Conservation (phyloP, 768 basidiomycete species). For the Xerocomus spinulosus region DNA sequence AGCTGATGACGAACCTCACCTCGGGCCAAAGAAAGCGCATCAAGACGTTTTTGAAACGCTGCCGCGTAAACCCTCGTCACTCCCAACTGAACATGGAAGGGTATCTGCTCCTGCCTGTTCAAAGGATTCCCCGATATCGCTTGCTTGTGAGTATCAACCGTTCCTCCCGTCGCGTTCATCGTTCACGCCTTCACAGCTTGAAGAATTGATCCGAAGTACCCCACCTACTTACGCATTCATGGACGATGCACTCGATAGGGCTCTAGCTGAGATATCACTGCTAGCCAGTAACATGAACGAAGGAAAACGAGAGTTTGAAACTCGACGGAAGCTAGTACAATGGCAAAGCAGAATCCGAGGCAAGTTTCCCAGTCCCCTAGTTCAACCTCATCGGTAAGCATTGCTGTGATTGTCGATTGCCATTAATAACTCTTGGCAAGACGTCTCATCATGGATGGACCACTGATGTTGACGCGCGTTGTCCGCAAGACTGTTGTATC, state of each 20-base stretch:
- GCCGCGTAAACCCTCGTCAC: conserved; percentile 83
- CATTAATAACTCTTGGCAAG: conserved; percentile 36
- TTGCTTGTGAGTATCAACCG: conserved; percentile 62
- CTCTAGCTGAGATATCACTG: conserved; percentile 80
- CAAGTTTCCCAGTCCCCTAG: conserved; percentile 93
- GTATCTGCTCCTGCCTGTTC: conserved; percentile 90
- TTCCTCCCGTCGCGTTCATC: not conserved
- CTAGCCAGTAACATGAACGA: conserved; percentile 97
- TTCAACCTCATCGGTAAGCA: conserved; percentile 90
- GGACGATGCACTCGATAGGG: conserved; percentile 82
- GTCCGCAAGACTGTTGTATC: conserved; percentile 80
- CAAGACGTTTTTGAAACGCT: conserved; percentile 84
- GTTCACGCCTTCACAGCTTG: conserved; percentile 43
- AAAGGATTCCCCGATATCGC: conserved; percentile 95
- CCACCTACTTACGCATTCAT: conserved; percentile 72
- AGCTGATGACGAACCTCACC: conserved; percentile 55
- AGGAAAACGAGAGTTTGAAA: conserved; percentile 94
- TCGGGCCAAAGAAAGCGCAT: conserved; percentile 86
- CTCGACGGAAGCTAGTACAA: conserved; percentile 81
- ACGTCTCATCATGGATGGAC: conserved; percentile 90
- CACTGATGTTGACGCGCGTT: conserved; percentile 79
- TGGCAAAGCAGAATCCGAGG: conserved; percentile 89
- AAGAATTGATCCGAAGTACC: conserved; percentile 80
- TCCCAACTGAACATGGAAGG: conserved; percentile 93
- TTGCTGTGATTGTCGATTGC: not conserved